phyloP scores from a whole-genome alignment of 2,329 filamentous ascomycete genomes.

The Neofusicoccum kwambonambiense region DNA sequence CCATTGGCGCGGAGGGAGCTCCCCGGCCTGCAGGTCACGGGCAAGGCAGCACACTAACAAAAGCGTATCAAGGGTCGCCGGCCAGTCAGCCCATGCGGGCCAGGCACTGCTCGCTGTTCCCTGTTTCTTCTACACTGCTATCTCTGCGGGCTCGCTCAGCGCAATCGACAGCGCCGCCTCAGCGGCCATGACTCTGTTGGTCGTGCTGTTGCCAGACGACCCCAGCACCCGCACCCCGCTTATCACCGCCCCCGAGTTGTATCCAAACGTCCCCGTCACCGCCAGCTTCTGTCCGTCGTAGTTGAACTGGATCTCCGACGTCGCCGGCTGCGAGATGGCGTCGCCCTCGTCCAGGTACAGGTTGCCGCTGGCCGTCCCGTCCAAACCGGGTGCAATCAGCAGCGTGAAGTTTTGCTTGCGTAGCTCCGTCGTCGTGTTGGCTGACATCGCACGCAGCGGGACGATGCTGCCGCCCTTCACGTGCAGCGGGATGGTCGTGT shows the following conservation, averaged over 20 bases:
- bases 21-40: neutral
- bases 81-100: neutral
- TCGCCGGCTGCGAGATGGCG: constrained; percentile 58
- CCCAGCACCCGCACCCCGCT: constrained; percentile 31
- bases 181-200: neutral
- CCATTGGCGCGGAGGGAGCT: neutral
- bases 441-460: constrained; percentile 56
- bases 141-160: neutral
- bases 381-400: constrained; percentile 62
- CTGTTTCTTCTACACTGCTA: constrained; percentile 7
- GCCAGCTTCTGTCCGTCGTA: constrained; percentile 56
- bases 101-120: neutral
- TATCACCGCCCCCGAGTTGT: constrained; percentile 36
- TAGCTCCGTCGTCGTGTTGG: constrained; percentile 63
- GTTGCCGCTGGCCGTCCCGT: constrained; percentile 64
- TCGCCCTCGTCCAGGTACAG: constrained; percentile 80
- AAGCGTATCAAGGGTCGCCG: neutral
- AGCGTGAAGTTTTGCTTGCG: constrained; percentile 68
- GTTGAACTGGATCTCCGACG: constrained; percentile 59
- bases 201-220: constrained; percentile 18
- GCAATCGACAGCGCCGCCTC: neutral
- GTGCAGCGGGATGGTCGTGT: constrained; percentile 63
- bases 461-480: constrained; percentile 65
- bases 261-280: constrained; percentile 56
- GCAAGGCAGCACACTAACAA: neutral